These are phyloP conservation scores for Monosporascus sp. DNA, from an alignment of 2,329 filamentous ascomycete genomes.

Conservation along the genomic window DNA sequence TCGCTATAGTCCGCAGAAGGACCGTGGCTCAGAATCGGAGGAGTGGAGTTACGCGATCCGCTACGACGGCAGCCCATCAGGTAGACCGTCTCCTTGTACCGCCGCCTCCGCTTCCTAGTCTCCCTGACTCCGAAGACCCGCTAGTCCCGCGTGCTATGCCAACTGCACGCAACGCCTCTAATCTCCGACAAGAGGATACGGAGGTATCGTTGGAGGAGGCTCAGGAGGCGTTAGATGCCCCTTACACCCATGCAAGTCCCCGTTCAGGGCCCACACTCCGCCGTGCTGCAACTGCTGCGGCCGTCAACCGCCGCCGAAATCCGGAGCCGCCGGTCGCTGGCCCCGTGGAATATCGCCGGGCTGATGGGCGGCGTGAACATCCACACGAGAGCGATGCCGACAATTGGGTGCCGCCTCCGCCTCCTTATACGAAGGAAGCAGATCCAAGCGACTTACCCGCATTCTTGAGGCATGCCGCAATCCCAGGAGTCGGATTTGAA, in stretches of 20 bases:
- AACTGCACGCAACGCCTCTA: slow-evolving; percentile 22
- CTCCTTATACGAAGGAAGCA: slow-evolving; percentile 64
- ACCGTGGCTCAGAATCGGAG: slow-evolving; percentile 61
- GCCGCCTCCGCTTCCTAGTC: slow-evolving; percentile 24
- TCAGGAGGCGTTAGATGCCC: slow-evolving; percentile 61
- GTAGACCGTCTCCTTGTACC: slow-evolving; percentile 25
- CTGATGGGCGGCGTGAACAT: slow-evolving; percentile 65
- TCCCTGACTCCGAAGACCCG: slow-evolving; percentile 44
- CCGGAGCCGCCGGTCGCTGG: slow-evolving; percentile 50
- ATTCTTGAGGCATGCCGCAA: slow-evolving; percentile 47
- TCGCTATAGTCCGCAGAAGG: slow-evolving; percentile 70
- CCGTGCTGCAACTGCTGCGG: slow-evolving; percentile 71
- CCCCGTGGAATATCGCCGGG: slow-evolving; percentile 58
- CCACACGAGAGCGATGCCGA: slow-evolving; percentile 85
- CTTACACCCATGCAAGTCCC: slow-evolving; percentile 68
- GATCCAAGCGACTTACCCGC: slow-evolving; percentile 52
- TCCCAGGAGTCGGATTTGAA: slow-evolving; percentile 28
- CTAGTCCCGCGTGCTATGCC: slow-evolving; percentile 46
- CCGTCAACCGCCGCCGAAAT: slow-evolving; percentile 64
- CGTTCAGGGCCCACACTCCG: slow-evolving; percentile 66
- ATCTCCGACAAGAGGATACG: slow-evolving; percentile 35
- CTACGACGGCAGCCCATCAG: slow-evolving; percentile 35
- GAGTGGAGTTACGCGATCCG: slow-evolving; percentile 43
- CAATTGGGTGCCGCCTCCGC: slow-evolving; percentile 82
- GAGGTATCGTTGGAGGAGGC: slow-evolving; percentile 46